Evolutionary conservation across 768 basidiomycete species (phyloP).

Genomic region (Naganishia vishniacii): DNA sequence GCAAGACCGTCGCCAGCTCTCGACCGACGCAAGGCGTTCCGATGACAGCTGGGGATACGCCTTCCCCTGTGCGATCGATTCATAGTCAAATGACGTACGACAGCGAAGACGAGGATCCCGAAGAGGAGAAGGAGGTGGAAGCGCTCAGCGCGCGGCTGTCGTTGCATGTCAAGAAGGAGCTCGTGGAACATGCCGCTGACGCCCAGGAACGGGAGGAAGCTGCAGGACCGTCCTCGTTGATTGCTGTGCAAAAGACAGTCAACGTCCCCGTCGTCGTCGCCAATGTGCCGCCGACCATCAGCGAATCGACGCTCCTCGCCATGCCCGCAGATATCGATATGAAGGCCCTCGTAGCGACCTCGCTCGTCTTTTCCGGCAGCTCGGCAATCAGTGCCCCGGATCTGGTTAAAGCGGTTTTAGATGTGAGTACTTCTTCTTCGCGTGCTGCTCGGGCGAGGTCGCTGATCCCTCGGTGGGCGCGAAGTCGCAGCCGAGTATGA

Average conservation of each 20-base stretch:
- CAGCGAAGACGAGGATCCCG: conserved; percentile 2
- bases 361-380: conserved; percentile 45
- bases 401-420: conserved; percentile 47
- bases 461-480: not conserved
- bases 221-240: too few species aligned
- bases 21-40: not conserved
- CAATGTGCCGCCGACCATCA: too few species aligned
- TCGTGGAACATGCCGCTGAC: not conserved
- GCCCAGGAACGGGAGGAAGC: too few species aligned
- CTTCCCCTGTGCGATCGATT: conserved; percentile 19
- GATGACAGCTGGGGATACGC: not conserved
- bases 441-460: not conserved
- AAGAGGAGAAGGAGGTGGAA: conserved; percentile 10
- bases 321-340: conserved; percentile 36
- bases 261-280: not conserved
- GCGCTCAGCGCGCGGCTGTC: too few species aligned
- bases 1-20: not conserved
- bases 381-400: conserved; percentile 43
- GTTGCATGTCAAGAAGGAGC: conserved; percentile 20
- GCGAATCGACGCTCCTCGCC: not conserved
- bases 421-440: conserved; percentile 35
- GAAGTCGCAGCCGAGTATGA: conserved; percentile 44
- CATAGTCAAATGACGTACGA: conserved; percentile 23
- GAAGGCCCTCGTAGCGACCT: conserved; percentile 40
- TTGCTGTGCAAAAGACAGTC: too few species aligned